Evolutionary conservation across 805 yeast species (phyloP).

Genomic region (Barnettozyma vustinii): DNA sequence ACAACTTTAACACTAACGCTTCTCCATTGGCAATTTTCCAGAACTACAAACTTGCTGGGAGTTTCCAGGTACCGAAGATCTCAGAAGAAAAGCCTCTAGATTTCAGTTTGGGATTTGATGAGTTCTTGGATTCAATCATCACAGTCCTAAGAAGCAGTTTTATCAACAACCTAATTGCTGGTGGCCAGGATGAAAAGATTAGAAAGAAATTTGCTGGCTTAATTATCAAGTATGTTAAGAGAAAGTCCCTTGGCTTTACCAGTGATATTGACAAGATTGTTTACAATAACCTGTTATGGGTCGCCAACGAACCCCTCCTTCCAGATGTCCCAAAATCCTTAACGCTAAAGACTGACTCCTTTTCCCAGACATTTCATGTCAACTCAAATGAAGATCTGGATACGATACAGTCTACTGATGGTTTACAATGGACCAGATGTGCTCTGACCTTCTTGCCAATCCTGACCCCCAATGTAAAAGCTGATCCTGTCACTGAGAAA

Average conservation of each 20-base stretch:
- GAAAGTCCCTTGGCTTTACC: conserved; percentile 1
- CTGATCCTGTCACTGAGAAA: conserved; percentile 19
- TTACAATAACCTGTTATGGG: conserved; percentile 5
- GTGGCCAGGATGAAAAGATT: conserved; percentile 16
- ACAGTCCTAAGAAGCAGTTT: conserved; percentile 7
- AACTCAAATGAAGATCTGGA: conserved; percentile 7
- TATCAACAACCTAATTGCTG: conserved; percentile 14
- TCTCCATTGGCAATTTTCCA: conserved; percentile 22
- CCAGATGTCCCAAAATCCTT: background rate
- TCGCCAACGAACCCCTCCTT: conserved; percentile 1
- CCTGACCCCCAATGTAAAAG: conserved; percentile 2
- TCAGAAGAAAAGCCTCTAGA: background rate
- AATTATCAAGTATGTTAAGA: conserved; percentile 12
- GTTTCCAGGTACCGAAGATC: background rate
- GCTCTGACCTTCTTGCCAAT: conserved; percentile 19
- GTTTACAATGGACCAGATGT: conserved; percentile 23
- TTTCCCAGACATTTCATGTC: conserved; percentile 19
- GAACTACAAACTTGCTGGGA: conserved; percentile 15
- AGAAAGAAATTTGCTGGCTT: conserved; percentile 12
- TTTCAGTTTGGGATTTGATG: conserved; percentile 6
- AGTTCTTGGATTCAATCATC: conserved; percentile 9
- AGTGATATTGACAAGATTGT: conserved; percentile 17
- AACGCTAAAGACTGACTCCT: conserved; percentile 10
- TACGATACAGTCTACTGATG: conserved; percentile 11
- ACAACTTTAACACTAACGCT: conserved; percentile 2